Conservation (phyloP, 805 yeast genomes). For the Isabelozyma heimii region DNA sequence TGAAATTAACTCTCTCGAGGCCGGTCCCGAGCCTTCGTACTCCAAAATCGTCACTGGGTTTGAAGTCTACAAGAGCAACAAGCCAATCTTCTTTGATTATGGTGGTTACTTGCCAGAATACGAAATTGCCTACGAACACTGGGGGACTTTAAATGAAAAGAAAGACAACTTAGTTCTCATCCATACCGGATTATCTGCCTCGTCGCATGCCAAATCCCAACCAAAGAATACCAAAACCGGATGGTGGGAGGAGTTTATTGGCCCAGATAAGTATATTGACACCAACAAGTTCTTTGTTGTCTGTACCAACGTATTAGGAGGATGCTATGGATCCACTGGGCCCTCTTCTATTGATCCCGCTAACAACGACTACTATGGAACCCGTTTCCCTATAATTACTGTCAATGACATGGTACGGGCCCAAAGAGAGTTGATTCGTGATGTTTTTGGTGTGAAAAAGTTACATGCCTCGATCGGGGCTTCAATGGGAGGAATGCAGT, state of each 20-base stretch:
- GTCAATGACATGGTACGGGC: conserved; percentile 90
- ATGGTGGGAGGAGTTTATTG: conserved; percentile 96
- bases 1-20: conserved; percentile 40
- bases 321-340: conserved; percentile 94
- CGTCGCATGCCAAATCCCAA: conserved; percentile 90
- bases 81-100: conserved; percentile 72
- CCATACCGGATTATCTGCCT: conserved; percentile 91
- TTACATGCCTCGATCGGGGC: conserved; percentile 83
- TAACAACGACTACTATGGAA: conserved; percentile 66
- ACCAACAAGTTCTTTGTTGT: conserved; percentile 78
- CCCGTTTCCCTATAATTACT: conserved; percentile 82
- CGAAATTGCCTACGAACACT: conserved; percentile 87
- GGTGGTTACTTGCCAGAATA: conserved; percentile 76
- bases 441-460: conserved; percentile 60
- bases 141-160: conserved; percentile 72
- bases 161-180: conserved; percentile 72
- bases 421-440: conserved; percentile 65
- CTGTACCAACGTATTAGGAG: conserved; percentile 91
- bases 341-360: conserved; percentile 80
- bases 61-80: conserved; percentile 48
- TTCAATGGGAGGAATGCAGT: conserved; percentile 99
- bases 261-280: conserved; percentile 77
- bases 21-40: conserved; percentile 87
- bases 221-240: conserved; percentile 67
- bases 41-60: conserved; percentile 67